phyloP scores from a whole-genome alignment of 441 rosid genomes.

The Populus hybrid region DNA sequence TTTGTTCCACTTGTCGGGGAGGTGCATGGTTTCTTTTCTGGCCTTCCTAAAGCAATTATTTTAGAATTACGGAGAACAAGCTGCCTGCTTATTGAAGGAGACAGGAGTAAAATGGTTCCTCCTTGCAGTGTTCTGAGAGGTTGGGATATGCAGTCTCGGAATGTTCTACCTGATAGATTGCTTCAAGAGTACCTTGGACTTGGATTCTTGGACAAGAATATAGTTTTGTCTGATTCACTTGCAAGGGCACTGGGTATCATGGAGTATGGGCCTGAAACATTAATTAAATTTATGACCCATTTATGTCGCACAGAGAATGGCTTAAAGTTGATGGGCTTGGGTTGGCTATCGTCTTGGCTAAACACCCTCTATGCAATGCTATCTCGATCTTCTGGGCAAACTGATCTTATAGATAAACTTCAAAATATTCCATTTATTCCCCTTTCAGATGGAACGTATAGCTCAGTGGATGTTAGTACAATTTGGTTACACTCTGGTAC shows the following conservation, averaged over 20 bases:
- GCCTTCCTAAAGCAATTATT: slow-evolving; percentile 77
- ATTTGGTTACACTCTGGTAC: slow-evolving; percentile 81
- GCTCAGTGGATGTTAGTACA: slow-evolving; percentile 67
- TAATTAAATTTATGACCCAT: slow-evolving; percentile 60
- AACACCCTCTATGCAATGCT: slow-evolving; percentile 49
- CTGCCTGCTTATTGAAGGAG: slow-evolving; percentile 88
- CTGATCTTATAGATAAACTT: slow-evolving; percentile 46
- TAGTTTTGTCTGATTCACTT: slow-evolving; percentile 71
- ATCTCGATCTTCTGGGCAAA: slow-evolving; percentile 49
- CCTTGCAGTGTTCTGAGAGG: slow-evolving; percentile 91
- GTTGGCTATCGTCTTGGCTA: slow-evolving; percentile 76
- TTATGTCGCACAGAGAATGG: slow-evolving; percentile 53
- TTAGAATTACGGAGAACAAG: slow-evolving; percentile 61
- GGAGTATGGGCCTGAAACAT: slow-evolving; percentile 75
- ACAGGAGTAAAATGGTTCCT: slow-evolving; percentile 66
- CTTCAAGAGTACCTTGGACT: slow-evolving; percentile 84
- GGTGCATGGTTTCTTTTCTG: slow-evolving; percentile 92
- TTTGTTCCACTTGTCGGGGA: slow-evolving; percentile 91
- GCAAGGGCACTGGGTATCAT: slow-evolving; percentile 81
- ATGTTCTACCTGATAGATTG: slow-evolving; percentile 57
- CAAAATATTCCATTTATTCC: slow-evolving; percentile 73
- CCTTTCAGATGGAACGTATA: slow-evolving; percentile 75
- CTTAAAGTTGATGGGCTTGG: slow-evolving; percentile 60
- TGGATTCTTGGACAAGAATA: slow-evolving; percentile 76
- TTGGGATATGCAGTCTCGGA: slow-evolving; percentile 70